These are phyloP conservation scores for Fraxinus greggii DNA, from an alignment of 305 asterid genomes.

Conservation along the genomic window DNA sequence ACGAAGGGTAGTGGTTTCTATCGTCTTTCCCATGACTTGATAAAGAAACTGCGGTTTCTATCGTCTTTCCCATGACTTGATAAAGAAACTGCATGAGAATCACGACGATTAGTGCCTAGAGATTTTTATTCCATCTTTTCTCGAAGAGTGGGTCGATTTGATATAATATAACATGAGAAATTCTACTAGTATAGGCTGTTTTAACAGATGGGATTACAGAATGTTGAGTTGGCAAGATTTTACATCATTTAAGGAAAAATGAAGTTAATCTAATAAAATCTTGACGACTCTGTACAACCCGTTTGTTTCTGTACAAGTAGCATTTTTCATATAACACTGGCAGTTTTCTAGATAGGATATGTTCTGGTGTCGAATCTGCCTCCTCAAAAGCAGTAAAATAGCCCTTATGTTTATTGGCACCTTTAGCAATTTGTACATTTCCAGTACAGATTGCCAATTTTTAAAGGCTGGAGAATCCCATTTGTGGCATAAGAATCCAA, in stretches of 20 bases:
- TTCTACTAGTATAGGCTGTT: too few species aligned
- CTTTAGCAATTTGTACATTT: neutral
- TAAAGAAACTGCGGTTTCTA: conserved; percentile 24
- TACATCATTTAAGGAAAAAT: too few species aligned
- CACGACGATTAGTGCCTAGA: conserved; percentile 4
- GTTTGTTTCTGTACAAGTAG: too few species aligned
- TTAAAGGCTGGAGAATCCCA: neutral
- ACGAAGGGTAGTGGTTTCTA: conserved; percentile 20
- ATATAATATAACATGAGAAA: neutral
- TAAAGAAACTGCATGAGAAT: conserved; percentile 24
- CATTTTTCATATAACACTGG: neutral
- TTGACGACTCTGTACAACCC: too few species aligned
- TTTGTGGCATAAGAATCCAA: neutral
- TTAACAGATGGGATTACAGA: too few species aligned
- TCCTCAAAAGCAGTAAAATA: neutral
- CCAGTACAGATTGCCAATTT: neutral
- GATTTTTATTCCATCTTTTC: neutral
- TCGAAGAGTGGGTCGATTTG: neutral
- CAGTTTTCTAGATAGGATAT: neutral
- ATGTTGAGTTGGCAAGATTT: too few species aligned
- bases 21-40: conserved; percentile 10
- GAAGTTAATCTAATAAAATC: too few species aligned
- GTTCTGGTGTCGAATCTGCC: neutral
- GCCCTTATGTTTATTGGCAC: neutral
- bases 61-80: conserved; percentile 10